A percentile compares a stretch with the other conserved stretches of the same genome.
Conservation (phyloP, 1,139 yeast species). For the Debaryomyces psychrophilus region DNA sequence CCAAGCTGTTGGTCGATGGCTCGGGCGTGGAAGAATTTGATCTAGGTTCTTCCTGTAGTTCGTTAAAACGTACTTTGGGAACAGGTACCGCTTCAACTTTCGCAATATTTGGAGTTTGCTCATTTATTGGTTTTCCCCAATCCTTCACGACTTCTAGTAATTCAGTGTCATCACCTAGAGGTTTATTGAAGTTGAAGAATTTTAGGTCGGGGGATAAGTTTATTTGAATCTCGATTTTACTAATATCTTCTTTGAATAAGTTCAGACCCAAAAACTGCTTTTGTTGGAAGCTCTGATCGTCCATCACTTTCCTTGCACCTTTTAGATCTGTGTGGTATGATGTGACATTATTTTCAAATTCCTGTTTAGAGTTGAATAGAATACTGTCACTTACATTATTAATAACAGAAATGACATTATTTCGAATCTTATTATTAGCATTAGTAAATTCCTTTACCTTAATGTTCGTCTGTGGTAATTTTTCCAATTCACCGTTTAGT, state of each 20-base stretch:
- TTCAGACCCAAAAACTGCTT: conserved; percentile 18
- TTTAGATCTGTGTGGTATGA: conserved; percentile 31
- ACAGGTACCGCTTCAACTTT: neutral
- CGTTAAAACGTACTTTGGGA: neutral
- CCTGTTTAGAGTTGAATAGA: conserved; percentile 25
- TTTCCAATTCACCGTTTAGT: conserved; percentile 21
- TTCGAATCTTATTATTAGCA: conserved; percentile 26
- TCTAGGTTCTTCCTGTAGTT: neutral
- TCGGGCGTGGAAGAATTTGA: conserved; percentile 9
- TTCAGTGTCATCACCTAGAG: conserved; percentile 17
- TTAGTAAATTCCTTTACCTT: conserved; percentile 18
- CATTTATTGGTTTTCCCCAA: conserved; percentile 25
- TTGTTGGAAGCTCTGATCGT: conserved; percentile 33
- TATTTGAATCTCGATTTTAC: conserved; percentile 17
- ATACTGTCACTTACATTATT: conserved; percentile 38
- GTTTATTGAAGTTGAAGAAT: conserved; percentile 21
- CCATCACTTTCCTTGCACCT: conserved; percentile 31
- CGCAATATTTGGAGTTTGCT: neutral
- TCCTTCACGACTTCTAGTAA: conserved; percentile 16
- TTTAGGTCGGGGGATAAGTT: conserved; percentile 19
- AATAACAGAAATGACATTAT: conserved; percentile 34
- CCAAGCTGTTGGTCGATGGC: conserved; percentile 18
- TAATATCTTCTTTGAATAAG: conserved; percentile 13
- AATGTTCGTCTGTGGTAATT: conserved; percentile 16
- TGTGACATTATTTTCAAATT: conserved; percentile 31